Percentiles rank a stretch among this genome's conserved stretches.
These are phyloP conservation scores for Rhizophora mangle DNA, from an alignment of 345 rosid species.

Conservation along the genomic window DNA sequence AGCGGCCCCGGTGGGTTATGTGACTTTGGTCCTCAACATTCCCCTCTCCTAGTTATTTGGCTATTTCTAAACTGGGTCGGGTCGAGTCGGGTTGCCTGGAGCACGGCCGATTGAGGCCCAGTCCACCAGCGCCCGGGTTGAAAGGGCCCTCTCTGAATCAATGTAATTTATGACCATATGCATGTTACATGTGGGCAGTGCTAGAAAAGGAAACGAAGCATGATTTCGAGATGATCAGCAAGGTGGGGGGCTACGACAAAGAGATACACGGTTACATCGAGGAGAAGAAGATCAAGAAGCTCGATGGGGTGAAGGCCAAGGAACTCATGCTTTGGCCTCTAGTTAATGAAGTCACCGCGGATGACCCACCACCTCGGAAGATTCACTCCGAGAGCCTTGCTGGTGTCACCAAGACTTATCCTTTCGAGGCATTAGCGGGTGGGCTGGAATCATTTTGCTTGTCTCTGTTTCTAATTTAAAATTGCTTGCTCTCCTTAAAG, in stretches of 20 bases:
- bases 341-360: slow-evolving; percentile 36
- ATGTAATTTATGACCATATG: too few relatives aligned
- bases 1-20: too few relatives aligned
- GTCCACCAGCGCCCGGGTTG: too few relatives aligned
- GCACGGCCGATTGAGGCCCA: too few relatives aligned
- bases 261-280: slow-evolving; percentile 39
- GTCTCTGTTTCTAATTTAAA: too few relatives aligned
- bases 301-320: slow-evolving; percentile 59
- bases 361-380: slow-evolving; percentile 44
- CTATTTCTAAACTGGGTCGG: too few relatives aligned
- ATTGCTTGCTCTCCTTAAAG: too few relatives aligned
- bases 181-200: slow-evolving; percentile 47
- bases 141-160: too few relatives aligned
- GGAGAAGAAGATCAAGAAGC: slow-evolving; percentile 45
- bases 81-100: too few relatives aligned
- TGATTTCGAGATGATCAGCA: slow-evolving; percentile 47
- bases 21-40: too few relatives aligned
- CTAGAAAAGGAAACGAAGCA: slow-evolving; percentile 54
- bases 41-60: too few relatives aligned
- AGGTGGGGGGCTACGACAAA: slow-evolving; percentile 42
- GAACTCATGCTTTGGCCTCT: slow-evolving; percentile 56
- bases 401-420: slow-evolving; percentile 54
- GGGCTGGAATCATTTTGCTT: slow-evolving; percentile 29
- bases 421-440: slow-evolving; percentile 47
- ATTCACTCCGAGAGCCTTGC: slow-evolving; percentile 53